Percentiles rank a stretch among this genome's conserved stretches.
These are phyloP conservation scores for Phialophora chinensis DNA, from an alignment of 2,329 filamentous ascomycete genomes.

Conservation along the genomic window DNA sequence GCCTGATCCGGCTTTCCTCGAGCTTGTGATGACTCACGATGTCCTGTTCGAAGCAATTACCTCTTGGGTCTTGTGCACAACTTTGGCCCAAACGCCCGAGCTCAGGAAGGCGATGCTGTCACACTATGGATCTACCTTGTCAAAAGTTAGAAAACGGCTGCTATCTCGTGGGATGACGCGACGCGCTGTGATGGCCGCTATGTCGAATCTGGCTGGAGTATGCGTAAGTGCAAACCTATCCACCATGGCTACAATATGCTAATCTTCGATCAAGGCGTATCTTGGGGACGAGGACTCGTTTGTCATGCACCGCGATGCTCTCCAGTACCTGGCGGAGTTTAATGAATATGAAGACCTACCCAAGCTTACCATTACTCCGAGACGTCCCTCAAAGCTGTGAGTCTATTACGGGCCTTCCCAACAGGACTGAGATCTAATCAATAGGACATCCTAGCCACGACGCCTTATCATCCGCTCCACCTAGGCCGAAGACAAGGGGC, in stretches of 20 bases:
- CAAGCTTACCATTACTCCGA: background rate
- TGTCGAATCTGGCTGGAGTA: constrained; percentile 27
- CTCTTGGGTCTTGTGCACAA: constrained; percentile 25
- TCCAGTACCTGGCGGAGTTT: constrained; percentile 7
- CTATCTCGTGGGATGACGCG: constrained; percentile 5
- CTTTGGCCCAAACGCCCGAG: constrained; percentile 17
- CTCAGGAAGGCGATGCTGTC: constrained; percentile 23
- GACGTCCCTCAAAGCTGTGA: background rate
- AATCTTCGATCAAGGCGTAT: constrained; percentile 5
- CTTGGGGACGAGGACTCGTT: constrained; percentile 9
- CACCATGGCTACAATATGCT: background rate
- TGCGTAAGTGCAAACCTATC: constrained; percentile 15
- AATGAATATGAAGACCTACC: background rate
- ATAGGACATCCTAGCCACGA: constrained; percentile 5
- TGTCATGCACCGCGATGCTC: constrained; percentile 12
- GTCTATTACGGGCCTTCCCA: background rate
- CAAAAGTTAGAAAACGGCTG: constrained; percentile 15
- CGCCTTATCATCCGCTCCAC: constrained; percentile 10
- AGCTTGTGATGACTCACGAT: constrained; percentile 24
- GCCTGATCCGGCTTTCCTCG: constrained; percentile 16
- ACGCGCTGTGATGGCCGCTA: constrained; percentile 24
- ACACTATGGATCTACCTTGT: constrained; percentile 28
- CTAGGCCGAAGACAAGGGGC: constrained; percentile 1
- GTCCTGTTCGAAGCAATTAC: constrained; percentile 30
- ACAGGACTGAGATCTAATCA: background rate